These are phyloP conservation scores for Penicillium freii DNA, from an alignment of 2,329 filamentous ascomycete species.

Conservation along the genomic window DNA sequence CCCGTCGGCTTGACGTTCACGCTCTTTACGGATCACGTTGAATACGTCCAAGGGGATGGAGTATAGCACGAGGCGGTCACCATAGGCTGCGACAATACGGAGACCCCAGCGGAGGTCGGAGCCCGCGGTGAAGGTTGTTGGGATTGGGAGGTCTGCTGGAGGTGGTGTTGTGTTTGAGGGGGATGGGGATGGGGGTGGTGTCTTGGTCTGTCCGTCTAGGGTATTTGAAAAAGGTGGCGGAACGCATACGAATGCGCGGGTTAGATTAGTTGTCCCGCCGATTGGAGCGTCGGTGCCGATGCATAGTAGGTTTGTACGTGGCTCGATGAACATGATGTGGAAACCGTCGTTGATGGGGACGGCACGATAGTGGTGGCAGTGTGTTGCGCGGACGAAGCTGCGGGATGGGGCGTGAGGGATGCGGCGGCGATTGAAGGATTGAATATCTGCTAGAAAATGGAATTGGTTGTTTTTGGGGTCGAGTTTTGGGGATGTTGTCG, in stretches of 20 bases:
- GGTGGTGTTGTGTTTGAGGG: neutral
- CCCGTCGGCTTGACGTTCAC: constrained; percentile 31
- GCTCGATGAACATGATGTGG: constrained; percentile 65
- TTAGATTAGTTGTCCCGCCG: constrained; percentile 56
- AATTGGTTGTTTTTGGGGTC: constrained; percentile 26
- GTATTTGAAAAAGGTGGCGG: constrained; percentile 37
- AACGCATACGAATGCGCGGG: constrained; percentile 58
- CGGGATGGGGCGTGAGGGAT: constrained; percentile 22
- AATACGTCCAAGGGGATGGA: constrained; percentile 60
- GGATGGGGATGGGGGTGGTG: neutral
- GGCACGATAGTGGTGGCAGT: constrained; percentile 61
- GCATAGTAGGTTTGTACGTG: constrained; percentile 55
- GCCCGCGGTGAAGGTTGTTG: constrained; percentile 56
- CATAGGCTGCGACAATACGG: constrained; percentile 58
- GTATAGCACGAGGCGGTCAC: constrained; percentile 56
- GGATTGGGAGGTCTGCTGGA: constrained; percentile 33
- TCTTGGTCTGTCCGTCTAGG: neutral
- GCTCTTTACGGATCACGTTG: constrained; percentile 38
- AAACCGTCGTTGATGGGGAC: constrained; percentile 64
- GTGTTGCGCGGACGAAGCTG: constrained; percentile 42
- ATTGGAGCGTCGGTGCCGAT: constrained; percentile 62
- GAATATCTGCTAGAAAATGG: constrained; percentile 29
- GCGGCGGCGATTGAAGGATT: constrained; percentile 28
- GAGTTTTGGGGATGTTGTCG: constrained; percentile 15
- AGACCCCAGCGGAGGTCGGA: constrained; percentile 59